Conservation (phyloP, 2,329 filamentous ascomycete species). For the Chaetomium globosum region DNA sequence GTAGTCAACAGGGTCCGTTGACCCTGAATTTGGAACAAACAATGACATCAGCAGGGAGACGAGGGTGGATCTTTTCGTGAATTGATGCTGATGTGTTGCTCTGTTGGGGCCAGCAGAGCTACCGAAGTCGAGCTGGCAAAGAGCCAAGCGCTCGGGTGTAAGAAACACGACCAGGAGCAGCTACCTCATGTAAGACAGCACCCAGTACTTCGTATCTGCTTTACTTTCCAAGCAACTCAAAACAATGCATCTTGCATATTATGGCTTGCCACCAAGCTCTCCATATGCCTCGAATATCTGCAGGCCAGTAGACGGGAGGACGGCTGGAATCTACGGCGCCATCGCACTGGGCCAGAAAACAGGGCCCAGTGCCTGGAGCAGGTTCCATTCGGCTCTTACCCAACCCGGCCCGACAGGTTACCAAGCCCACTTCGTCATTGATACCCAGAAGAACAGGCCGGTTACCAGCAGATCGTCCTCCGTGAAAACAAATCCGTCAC, state of each 20-base stretch:
- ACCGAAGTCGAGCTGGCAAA: not conserved
- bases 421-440: constrained; percentile 1
- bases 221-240: not conserved
- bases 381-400: constrained; percentile 1
- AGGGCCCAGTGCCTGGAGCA: not conserved
- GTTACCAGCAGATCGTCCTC: not conserved
- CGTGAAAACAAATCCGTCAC: not conserved
- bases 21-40: constrained; percentile 1
- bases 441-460: not conserved
- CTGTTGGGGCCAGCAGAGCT: not conserved
- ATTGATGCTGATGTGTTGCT: not conserved
- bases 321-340: not conserved
- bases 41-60: constrained; percentile 8
- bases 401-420: not conserved
- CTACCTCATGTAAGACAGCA: not conserved
- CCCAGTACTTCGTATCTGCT: no score
- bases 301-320: not conserved
- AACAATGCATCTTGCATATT: not conserved
- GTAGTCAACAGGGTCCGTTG: no score
- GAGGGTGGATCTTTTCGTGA: not conserved
- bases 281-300: not conserved
- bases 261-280: not conserved
- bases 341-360: not conserved
- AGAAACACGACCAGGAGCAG: not conserved
- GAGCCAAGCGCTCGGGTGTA: not conserved